Conservation (phyloP, 176 grass and related monocot species). For the Poa pratensis region DNA sequence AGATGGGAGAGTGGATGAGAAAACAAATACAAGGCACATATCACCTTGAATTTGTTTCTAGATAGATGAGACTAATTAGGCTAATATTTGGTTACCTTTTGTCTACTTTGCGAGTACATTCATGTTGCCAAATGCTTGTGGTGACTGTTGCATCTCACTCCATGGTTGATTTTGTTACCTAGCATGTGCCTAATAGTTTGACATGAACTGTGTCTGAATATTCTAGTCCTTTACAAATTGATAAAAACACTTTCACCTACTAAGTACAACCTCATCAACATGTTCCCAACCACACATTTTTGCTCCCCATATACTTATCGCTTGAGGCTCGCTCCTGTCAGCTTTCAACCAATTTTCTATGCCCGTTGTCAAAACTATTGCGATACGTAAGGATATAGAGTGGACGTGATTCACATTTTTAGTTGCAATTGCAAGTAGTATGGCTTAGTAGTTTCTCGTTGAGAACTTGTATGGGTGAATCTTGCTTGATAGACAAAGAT, state of each 20-base stretch:
- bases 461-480: background rate
- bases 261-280: background rate
- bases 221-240: too few species aligned
- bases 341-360: background rate
- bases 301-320: background rate
- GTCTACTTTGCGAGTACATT: too few species aligned
- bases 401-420: background rate
- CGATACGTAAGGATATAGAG: background rate
- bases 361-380: background rate
- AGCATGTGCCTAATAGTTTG: too few species aligned
- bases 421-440: background rate
- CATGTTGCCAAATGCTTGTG: too few species aligned
- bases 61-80: too few species aligned
- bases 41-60: too few species aligned
- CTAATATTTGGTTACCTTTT: too few species aligned
- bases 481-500: background rate
- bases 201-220: too few species aligned
- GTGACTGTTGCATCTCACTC: too few species aligned
- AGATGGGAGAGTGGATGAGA: too few species aligned
- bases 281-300: background rate
- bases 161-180: too few species aligned
- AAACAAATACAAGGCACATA: too few species aligned
- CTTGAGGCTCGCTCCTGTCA: background rate
- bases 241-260: background rate
- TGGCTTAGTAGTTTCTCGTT: background rate